Base-by-base conservation (phyloP, 2,329 filamentous ascomycete genomes). In the Diaporthe sp. region DNA sequence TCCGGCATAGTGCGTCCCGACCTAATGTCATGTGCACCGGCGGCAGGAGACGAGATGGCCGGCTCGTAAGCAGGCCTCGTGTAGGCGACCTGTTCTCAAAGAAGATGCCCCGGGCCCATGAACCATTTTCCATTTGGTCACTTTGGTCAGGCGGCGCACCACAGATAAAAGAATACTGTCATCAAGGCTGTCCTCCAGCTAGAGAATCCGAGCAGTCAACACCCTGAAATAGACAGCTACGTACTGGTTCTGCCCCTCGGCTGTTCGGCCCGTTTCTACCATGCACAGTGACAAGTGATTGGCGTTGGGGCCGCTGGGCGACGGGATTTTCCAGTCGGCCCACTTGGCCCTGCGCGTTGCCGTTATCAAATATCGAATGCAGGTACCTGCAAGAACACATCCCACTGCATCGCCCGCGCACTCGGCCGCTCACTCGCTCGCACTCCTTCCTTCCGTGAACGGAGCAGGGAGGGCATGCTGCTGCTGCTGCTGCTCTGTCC, bases 321-420 rank as follows among this genome's bases (percentile, higher is more conserved):
- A 54, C 42, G 30, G 55, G 45, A 38, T 67, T 28, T 35, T n/a
- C 28, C 30, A 67, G 28, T 33, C 15, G 22, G 42, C 64, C 45
- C n/a, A 40, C 45, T 67, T 67, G 45, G 47, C 64, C 60, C 47
- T 67, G 64, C 30, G 30, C 47, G 12, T n/a, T 50, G 45, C 47
- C 64, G 22, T 68, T 40, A 7, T 40, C 64, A 54, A 68, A 54
- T 68, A 68, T 68, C 64, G 47, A 68, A 68, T 68, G 64, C 64
- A 68, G 64, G 64, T 38, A 68, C 45, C 47, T 68, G 64, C 64
- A 45, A 40, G 22, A 25, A 28, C 64, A 54, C 47, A 54, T 30
- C 45, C 22, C n/a, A 40, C 19, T 28, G 47, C 64, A 22, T 8
- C 64, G 33, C 47, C 28, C 30, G 47, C 30, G 7, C 30, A 30